Evolutionary conservation across 805 yeast genomes (phyloP).

Genomic region (Candida schatavii): DNA sequence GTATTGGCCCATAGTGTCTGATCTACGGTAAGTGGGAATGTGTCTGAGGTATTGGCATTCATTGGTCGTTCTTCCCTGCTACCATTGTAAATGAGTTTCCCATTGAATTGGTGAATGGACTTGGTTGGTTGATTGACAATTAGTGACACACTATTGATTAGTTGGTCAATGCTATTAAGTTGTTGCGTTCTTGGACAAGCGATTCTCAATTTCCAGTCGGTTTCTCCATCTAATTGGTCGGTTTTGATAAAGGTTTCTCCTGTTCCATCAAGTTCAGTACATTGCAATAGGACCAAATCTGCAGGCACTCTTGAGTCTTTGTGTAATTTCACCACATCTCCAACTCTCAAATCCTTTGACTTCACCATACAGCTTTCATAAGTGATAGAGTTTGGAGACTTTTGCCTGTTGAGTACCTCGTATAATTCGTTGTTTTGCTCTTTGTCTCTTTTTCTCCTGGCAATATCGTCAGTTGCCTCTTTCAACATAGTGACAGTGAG

Average conservation of each 20-base stretch:
- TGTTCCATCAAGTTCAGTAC: slow-evolving; percentile 60
- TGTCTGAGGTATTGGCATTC: slow-evolving; percentile 8
- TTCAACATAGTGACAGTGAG: slow-evolving; percentile 89
- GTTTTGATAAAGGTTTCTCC: slow-evolving; percentile 95
- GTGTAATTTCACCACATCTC: slow-evolving; percentile 75
- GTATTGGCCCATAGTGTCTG: slow-evolving; percentile 98
- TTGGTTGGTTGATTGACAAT: slow-evolving; percentile 85
- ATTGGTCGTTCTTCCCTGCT: neutral
- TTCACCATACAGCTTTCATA: slow-evolving; percentile 30
- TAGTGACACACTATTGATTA: slow-evolving; percentile 47
- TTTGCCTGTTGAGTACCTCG: slow-evolving; percentile 52
- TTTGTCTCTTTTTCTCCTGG: slow-evolving; percentile 82
- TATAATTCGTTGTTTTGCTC: slow-evolving; percentile 85
- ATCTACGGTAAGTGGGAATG: slow-evolving; percentile 73
- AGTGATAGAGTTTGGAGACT: slow-evolving; percentile 15
- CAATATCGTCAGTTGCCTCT: slow-evolving; percentile 93
- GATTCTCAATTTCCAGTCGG: slow-evolving; percentile 94
- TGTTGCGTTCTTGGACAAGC: slow-evolving; percentile 74
- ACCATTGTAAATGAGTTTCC: slow-evolving; percentile 54
- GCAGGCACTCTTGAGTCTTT: slow-evolving; percentile 92
- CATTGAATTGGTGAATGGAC: slow-evolving; percentile 77
- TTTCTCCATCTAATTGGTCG: slow-evolving; percentile 97
- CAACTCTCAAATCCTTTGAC: slow-evolving; percentile 70
- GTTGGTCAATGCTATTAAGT: slow-evolving; percentile 42
- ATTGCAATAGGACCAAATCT: slow-evolving; percentile 79